Conservation (phyloP, 805 yeast species). For the Clavispora asparagi region DNA sequence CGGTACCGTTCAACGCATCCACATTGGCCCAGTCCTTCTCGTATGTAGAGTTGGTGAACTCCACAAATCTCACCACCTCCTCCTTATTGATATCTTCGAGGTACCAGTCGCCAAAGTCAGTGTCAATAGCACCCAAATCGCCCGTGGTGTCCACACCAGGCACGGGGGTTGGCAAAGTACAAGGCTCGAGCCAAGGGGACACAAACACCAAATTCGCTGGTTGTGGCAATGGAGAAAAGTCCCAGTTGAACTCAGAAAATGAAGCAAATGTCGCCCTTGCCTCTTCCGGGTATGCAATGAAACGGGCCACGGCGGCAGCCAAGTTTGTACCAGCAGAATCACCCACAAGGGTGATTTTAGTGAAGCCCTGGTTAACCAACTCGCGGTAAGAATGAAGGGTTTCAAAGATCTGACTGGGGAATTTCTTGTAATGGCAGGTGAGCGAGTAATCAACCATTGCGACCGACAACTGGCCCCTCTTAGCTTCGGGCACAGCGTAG, state of each 20-base stretch:
- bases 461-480: slow-evolving; percentile 13
- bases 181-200: slow-evolving; percentile 36
- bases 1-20: slow-evolving; percentile 17
- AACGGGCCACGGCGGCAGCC: slow-evolving; percentile 11
- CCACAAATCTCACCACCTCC: slow-evolving; percentile 14
- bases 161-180: slow-evolving; percentile 17
- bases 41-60: slow-evolving; percentile 20
- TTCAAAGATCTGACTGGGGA: slow-evolving; percentile 23
- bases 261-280: slow-evolving; percentile 18
- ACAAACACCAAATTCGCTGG: slow-evolving; percentile 24
- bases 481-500: slow-evolving; percentile 15
- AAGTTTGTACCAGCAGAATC: slow-evolving; percentile 13
- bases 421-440: slow-evolving; percentile 15
- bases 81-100: slow-evolving; percentile 17
- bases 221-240: slow-evolving; percentile 18
- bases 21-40: slow-evolving; percentile 24
- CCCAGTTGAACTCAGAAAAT: slow-evolving; percentile 17
- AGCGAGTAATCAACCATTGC: slow-evolving; percentile 21
- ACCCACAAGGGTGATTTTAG: slow-evolving; percentile 10
- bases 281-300: slow-evolving; percentile 28
- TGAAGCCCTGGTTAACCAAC: slow-evolving; percentile 8
- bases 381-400: slow-evolving; percentile 14
- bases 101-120: slow-evolving; percentile 29
- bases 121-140: slow-evolving; percentile 27
- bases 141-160: slow-evolving; percentile 22